phyloP scores from a whole-genome alignment of 257 asterid genomes.

The Plantago major region DNA sequence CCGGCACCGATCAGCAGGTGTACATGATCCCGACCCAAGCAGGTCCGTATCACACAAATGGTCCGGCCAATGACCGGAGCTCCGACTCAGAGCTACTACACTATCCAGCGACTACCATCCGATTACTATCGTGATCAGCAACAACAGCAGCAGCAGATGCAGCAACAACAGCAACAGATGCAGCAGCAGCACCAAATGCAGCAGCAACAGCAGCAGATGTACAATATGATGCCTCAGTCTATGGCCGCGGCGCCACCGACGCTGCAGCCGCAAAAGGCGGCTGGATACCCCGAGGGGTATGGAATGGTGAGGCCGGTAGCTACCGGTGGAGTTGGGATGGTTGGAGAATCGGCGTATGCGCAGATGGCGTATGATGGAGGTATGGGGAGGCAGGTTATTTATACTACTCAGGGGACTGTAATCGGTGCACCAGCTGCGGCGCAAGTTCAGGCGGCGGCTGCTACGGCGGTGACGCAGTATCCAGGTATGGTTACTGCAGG shows the following conservation, averaged over 20 bases:
- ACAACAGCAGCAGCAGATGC: background rate
- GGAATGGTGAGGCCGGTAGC: conserved; percentile 40
- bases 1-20: conserved; percentile 47
- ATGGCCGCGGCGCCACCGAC: conserved; percentile 35
- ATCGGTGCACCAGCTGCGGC: conserved; percentile 26
- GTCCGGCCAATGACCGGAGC: conserved; percentile 55
- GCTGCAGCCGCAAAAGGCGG: conserved; percentile 31
- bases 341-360: conserved; percentile 45
- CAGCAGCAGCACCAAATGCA: background rate
- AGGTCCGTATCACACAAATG: conserved; percentile 46
- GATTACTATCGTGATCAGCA: conserved; percentile 62
- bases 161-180: conserved; percentile 24
- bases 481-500: conserved; percentile 29
- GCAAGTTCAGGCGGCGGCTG: conserved; percentile 35
- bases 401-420: conserved; percentile 52
- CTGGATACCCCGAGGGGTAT: conserved; percentile 47
- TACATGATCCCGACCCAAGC: conserved; percentile 65
- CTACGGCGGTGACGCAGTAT: conserved; percentile 27
- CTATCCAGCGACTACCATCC: conserved; percentile 64
- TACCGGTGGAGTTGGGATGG: conserved; percentile 13
- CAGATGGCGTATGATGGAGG: conserved; percentile 74
- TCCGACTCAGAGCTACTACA: conserved; percentile 61
- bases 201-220: conserved; percentile 49
- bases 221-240: conserved; percentile 38
- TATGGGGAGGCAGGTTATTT: conserved; percentile 67